Evolutionary conservation across 2,329 filamentous ascomycete genomes (phyloP), one percentile per base, ranked within the genome.

Genomic region (Diaporthe sp.): DNA sequence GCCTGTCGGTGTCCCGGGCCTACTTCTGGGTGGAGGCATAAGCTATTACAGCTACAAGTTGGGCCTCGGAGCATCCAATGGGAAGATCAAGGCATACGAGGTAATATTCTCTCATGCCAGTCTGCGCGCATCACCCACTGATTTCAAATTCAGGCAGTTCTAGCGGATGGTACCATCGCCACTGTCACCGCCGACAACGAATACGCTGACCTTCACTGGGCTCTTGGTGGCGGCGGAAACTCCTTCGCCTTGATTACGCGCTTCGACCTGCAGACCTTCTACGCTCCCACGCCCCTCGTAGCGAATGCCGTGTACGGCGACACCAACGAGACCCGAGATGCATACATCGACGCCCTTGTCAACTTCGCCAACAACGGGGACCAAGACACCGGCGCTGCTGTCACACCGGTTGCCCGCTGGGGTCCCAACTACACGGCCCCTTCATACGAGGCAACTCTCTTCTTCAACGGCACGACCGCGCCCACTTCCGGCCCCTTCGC

Each of bases 201-300:
- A 25, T 71, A 79, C 38, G 77, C 77, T 15, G 81, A 82, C 52
- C 73, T 83, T 6, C 82, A 81, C 73, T 78, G 77, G 38, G 81
- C 79, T 7, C 75, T 83, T 71, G 74, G 79, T 77, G 72, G 78
- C 68, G 70, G 73, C n/a, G 60, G 70, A 54, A 78, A 77, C 64
- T 83, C 82, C 61, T 81, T 83, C 57, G 81, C 80, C 13, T 80
- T 83, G 30, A 79, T 82, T 1, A 83, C 82, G 9, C 77, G 67
- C 33, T 82, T 81, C 71, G 79, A 80, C 40, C 73, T 80, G 33
- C 78, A 80, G 45, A 80, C 77, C 5, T 42, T 75, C 52, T 61
- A 75, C 5, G 60, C 58, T 1, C 54, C 52, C 17, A 54, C 40
- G 8, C 58, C 60, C 15, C 58, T 57, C 22, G 28, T 71, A 17